Evolutionary conservation across 805 yeast species (phyloP).

Genomic region (Teunomyces gatunensis): DNA sequence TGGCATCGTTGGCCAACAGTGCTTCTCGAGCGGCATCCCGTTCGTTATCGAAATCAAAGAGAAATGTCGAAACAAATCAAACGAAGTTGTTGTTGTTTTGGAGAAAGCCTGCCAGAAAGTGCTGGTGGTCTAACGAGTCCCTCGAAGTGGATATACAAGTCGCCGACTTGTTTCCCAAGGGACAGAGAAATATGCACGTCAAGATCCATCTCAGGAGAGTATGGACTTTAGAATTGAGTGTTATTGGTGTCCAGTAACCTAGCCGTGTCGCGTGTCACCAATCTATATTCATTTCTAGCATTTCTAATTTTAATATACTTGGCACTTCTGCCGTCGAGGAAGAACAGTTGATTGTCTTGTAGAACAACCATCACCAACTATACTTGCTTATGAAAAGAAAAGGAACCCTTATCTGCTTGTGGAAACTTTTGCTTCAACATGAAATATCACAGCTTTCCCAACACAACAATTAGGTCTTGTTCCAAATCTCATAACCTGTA

Average conservation of each 20-base stretch:
- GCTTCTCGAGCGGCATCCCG: slow-evolving; percentile 56
- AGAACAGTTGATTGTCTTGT: too few relatives aligned
- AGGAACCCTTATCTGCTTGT: too few relatives aligned
- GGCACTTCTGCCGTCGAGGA: background rate
- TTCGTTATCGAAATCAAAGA: slow-evolving; percentile 52
- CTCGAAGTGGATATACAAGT: slow-evolving; percentile 43
- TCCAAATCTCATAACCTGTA: too few relatives aligned
- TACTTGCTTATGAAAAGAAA: background rate
- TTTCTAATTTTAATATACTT: slow-evolving; percentile 1
- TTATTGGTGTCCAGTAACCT: slow-evolving; percentile 70
- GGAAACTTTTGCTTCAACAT: too few relatives aligned
- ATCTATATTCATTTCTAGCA: background rate
- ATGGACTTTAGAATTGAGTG: slow-evolving; percentile 93
- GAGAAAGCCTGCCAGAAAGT: slow-evolving; percentile 97
- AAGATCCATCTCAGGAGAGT: slow-evolving; percentile 87
- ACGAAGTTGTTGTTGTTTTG: slow-evolving; percentile 82
- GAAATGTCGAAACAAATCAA: slow-evolving; percentile 38
- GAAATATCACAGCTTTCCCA: too few relatives aligned
- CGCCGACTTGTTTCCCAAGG: slow-evolving; percentile 19
- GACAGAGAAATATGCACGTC: slow-evolving; percentile 34
- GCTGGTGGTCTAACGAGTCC: slow-evolving; percentile 89
- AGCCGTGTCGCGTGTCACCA: too few relatives aligned
- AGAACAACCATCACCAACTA: background rate
- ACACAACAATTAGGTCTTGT: too few relatives aligned
- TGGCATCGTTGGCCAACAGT: slow-evolving; percentile 57